Conservation (phyloP, 139 green algal species). For the Parachlorella kessleri region DNA sequence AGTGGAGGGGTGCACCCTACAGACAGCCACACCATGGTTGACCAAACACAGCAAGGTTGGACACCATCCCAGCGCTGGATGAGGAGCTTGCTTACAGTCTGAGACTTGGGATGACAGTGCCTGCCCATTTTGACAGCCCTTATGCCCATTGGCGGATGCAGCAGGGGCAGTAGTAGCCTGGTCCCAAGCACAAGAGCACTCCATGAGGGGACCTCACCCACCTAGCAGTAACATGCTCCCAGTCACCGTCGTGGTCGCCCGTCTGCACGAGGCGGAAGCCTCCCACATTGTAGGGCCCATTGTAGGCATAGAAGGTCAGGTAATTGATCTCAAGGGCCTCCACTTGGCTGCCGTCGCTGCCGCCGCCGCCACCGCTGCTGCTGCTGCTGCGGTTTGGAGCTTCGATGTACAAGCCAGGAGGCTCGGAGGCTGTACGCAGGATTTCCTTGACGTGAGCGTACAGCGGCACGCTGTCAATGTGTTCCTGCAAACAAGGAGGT, state of each 20-base stretch:
- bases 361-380: neutral
- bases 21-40: no score
- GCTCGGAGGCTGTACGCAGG: neutral
- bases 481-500: neutral
- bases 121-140: no score
- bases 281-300: constrained; percentile 44
- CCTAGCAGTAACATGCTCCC: constrained; percentile 53
- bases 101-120: no score
- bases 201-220: neutral
- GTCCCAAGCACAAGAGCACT: no score
- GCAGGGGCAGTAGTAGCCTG: no score
- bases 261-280: constrained; percentile 12
- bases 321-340: constrained; percentile 57
- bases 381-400: no score
- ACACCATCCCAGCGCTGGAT: no score
- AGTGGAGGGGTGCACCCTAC: constrained; percentile 36
- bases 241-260: constrained; percentile 58
- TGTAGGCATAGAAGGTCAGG: constrained; percentile 54
- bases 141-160: no score
- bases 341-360: neutral
- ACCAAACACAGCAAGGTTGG: no score
- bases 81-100: no score
- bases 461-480: constrained; percentile 44
- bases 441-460: constrained; percentile 48
- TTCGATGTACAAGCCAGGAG: no score